Conservation (phyloP, 306 rosid species). For the Arachis stenosperma region DNA sequence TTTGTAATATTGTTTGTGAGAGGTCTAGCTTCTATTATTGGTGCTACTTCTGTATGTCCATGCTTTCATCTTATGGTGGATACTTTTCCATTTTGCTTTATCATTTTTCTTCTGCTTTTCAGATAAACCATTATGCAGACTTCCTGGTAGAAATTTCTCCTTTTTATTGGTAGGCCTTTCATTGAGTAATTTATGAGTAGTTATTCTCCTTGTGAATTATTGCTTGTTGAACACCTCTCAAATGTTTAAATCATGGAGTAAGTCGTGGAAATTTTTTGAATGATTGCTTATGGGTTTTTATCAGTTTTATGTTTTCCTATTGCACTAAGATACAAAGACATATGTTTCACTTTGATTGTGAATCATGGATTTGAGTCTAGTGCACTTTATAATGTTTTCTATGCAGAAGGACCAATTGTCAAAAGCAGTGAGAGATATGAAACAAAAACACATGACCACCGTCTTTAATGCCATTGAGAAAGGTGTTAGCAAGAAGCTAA, state of each 20-base stretch:
- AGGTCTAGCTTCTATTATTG: not conserved
- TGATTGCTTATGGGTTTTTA: constrained; percentile 2
- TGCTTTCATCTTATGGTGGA: not conserved
- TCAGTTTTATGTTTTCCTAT: not conserved
- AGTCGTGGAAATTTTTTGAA: not conserved
- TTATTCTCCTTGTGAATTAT: constrained; percentile 1
- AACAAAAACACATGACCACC: constrained; percentile 69
- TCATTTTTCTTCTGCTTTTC: not conserved
- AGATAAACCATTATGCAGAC: constrained; percentile 10
- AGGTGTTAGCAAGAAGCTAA: constrained; percentile 66
- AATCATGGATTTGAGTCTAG: constrained; percentile 14
- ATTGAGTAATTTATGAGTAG: constrained; percentile 9
- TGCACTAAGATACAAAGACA: not conserved
- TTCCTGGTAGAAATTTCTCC: not conserved
- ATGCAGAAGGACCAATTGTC: constrained; percentile 77
- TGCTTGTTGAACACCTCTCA: not conserved
- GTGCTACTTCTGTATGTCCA: not conserved
- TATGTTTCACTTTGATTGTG: constrained; percentile 6
- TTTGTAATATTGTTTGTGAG: not conserved
- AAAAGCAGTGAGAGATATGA: constrained; percentile 78
- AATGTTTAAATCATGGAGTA: not conserved
- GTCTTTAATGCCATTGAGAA: constrained; percentile 69
- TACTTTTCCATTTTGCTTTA: not conserved
- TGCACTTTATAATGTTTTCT: constrained; percentile 16
- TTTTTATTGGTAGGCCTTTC: constrained; percentile 7